Conservation (phyloP, 164 flowering plant genomes). For the Pachysandra terminalis region DNA sequence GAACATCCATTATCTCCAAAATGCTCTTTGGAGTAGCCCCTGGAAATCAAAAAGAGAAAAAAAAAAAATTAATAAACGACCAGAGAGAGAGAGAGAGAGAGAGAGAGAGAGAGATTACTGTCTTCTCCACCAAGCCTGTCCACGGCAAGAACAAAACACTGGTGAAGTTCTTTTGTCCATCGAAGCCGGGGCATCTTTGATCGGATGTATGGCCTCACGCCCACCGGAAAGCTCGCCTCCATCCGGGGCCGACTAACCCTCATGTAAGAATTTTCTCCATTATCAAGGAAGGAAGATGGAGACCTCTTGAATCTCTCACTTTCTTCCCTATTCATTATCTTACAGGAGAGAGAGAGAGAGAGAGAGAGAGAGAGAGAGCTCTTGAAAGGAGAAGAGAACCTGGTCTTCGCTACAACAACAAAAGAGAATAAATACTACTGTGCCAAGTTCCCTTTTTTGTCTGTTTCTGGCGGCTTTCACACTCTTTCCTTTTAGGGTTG, state of each 20-base stretch:
- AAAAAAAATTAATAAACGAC: neutral
- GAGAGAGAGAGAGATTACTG: constrained; percentile 11
- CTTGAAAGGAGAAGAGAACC: neutral
- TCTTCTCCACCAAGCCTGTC: constrained; percentile 19
- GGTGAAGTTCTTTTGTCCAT: constrained; percentile 19
- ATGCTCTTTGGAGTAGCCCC: constrained; percentile 41
- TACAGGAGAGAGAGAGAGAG: neutral
- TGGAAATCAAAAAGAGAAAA: constrained; percentile 13
- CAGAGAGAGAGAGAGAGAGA: no score
- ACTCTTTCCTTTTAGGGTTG: neutral
- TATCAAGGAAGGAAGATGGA: constrained; percentile 10
- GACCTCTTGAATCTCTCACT: constrained; percentile 14
- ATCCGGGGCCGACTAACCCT: constrained; percentile 1
- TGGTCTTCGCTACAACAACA: constrained; percentile 5
- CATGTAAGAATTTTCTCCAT: constrained; percentile 1
- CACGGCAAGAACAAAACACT: constrained; percentile 15
- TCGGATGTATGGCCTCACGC: constrained; percentile 14
- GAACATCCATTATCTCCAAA: constrained; percentile 31
- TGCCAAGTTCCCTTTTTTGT: constrained; percentile 10
- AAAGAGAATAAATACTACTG: constrained; percentile 10
- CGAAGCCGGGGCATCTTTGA: constrained; percentile 17
- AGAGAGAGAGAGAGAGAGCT: constrained; percentile 2
- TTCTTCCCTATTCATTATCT: constrained; percentile 10
- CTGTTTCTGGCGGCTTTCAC: constrained; percentile 7
- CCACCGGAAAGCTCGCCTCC: constrained; percentile 7